Base-by-base conservation (phyloP, 139 green algal species). In the Penium margaritaceum region DNA sequence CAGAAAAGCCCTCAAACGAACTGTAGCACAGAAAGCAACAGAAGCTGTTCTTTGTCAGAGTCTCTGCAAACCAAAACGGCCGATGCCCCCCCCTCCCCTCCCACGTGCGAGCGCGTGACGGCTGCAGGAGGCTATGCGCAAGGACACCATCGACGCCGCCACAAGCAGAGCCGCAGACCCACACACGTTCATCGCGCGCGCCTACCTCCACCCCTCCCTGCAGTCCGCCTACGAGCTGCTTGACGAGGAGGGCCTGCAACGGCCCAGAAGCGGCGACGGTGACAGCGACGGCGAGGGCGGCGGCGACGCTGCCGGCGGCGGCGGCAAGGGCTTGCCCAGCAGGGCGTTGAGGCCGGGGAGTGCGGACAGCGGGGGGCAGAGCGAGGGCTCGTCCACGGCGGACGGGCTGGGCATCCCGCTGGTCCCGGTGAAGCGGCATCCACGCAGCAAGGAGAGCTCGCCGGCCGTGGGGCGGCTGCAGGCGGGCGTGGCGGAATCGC, bases 171-270 rank as follows among this genome's bases (percentile, higher is more conserved):
- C 32, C 17, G 63, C 37, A 19, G 15, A 75, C 15, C 37, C 39
- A n/a, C 35, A 58, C 27, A 34, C 51, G 27, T 78, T 78, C 32
- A 65, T 78, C 0, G 41, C 43, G 33, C n/a, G 32, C 32, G 64
- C 71, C 7, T 78, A 78, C 36, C 34, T 76, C 36, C 62, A 78
- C 38, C 71, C 71, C 30, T 36, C 38, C 19, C 61, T 78, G 51
- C 51, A 60, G 51, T 60, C 51, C 51, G 51, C 51, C 51, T 60
- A 33, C 51, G 30, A n/a, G 6, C 17, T 60, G 51, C 51, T 60
- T n/a, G 51, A 60, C 19, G 51, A 60, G 51, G 1, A 60, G 51
- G 51, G 51, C 2, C 15, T 33, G 51, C 12, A 27, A n/a, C 24
- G 51, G 51, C 24, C 46, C 12, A 2, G 24, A 29, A 21, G 46